phyloP scores from a whole-genome alignment of 2,329 filamentous ascomycete species.

The Raffaelea albimanens region DNA sequence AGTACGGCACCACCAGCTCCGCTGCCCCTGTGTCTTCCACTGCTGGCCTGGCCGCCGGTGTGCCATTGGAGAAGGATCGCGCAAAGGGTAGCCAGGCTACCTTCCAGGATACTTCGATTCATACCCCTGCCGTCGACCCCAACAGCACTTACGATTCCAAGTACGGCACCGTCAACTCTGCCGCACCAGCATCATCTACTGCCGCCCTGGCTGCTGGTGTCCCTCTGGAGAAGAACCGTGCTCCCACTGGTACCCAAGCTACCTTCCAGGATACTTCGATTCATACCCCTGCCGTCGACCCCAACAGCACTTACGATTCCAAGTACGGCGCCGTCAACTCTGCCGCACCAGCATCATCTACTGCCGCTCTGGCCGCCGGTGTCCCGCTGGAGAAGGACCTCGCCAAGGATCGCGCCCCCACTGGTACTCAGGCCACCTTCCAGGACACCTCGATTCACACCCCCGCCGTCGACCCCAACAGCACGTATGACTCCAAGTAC shows the following conservation, averaged over 20 bases:
- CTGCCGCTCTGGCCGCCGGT: constrained; percentile 57
- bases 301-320: constrained; percentile 67
- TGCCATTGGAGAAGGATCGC: neutral
- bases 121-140: neutral
- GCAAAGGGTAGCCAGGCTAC: neutral
- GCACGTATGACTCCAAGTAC: constrained; percentile 18
- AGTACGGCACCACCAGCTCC: constrained; percentile 30
- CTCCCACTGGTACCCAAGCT: neutral
- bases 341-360: constrained; percentile 50
- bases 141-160: constrained; percentile 11
- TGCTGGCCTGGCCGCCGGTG: neutral
- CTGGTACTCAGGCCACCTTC: too few species aligned
- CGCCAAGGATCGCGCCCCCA: constrained; percentile 22
- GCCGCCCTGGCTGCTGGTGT: constrained; percentile 59
- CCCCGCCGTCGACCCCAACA: neutral
- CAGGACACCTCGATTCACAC: neutral
- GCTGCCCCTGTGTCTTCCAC: neutral
- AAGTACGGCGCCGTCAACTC: constrained; percentile 51
- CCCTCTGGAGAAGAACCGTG: constrained; percentile 41
- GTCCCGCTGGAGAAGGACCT: constrained; percentile 49
- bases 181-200: constrained; percentile 51
- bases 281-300: constrained; percentile 58
- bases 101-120: neutral
- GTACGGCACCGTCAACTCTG: constrained; percentile 42
- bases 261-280: constrained; percentile 27